phyloP scores from a whole-genome alignment of 345 rosid genomes.

The Brassica nigra region DNA sequence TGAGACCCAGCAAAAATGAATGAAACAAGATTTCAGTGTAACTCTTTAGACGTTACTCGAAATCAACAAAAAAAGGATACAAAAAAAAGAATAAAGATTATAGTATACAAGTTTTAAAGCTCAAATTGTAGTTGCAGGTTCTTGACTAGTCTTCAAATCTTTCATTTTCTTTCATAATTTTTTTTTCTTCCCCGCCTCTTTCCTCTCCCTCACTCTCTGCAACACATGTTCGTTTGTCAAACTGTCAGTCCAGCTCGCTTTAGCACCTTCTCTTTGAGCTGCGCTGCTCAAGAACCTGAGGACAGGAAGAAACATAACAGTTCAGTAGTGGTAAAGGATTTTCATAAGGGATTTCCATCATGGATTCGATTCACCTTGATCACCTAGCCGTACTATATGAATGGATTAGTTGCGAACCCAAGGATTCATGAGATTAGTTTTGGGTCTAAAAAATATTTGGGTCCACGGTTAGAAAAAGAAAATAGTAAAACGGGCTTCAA shows the following conservation, averaged over 20 bases:
- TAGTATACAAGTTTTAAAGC: background rate
- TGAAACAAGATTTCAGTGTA: constrained; percentile 6
- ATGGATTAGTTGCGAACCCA: too few species aligned
- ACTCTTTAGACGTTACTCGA: background rate
- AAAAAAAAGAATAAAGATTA: background rate
- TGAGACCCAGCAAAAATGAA: background rate
- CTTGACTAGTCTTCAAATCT: constrained; percentile 93
- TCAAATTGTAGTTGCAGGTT: constrained; percentile 34
- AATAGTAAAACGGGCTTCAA: background rate
- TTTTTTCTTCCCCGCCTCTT: constrained; percentile 69
- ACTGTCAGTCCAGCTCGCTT: constrained; percentile 71
- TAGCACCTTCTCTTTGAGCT: constrained; percentile 63
- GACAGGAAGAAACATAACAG: constrained; percentile 1
- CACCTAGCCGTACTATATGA: too few species aligned
- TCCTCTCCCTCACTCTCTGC: constrained; percentile 66
- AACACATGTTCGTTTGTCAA: constrained; percentile 48
- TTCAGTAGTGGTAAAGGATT: background rate
- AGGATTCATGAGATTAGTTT: too few species aligned
- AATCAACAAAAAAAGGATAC: constrained; percentile 19
- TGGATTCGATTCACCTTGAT: too few species aligned
- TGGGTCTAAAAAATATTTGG: too few species aligned
- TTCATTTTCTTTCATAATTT: constrained; percentile 57
- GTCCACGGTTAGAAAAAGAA: background rate
- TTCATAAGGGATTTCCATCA: too few species aligned
- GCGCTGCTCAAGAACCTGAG: constrained; percentile 64